These are phyloP conservation scores for Lentinula sp. DNA, from an alignment of 768 basidiomycete genomes.

Conservation along the genomic window DNA sequence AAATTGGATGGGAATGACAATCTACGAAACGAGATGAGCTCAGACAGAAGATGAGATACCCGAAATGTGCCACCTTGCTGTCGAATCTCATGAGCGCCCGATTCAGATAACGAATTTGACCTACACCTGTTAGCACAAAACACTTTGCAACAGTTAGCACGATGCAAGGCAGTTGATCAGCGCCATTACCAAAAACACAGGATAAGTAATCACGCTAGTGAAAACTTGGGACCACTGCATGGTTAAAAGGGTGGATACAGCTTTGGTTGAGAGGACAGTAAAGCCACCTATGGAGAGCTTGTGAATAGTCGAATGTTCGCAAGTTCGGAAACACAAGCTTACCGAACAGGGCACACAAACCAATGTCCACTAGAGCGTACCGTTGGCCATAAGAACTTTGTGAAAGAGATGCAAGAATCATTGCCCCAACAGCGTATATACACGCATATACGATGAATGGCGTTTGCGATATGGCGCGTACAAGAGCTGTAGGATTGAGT, in stretches of 20 bases:
- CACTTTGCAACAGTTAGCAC: constrained; percentile 35
- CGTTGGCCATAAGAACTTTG: constrained; percentile 53
- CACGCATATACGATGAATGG: constrained; percentile 73
- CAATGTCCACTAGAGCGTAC: constrained; percentile 82
- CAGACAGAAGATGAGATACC: background rate
- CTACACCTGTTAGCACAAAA: constrained; percentile 66
- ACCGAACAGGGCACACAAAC: constrained; percentile 84
- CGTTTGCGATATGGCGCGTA: constrained; percentile 62
- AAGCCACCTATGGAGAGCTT: constrained; percentile 63
- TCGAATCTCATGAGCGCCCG: constrained; percentile 91
- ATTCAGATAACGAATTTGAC: constrained; percentile 83
- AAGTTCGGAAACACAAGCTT: constrained; percentile 8
- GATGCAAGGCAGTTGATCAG: background rate
- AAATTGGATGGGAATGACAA: constrained; percentile 93
- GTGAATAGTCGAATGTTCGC: constrained; percentile 1
- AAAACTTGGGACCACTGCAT: constrained; percentile 74
- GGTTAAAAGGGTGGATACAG: constrained; percentile 80
- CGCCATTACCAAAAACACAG: constrained; percentile 56
- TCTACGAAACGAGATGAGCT: constrained; percentile 30
- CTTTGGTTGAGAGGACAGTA: constrained; percentile 92
- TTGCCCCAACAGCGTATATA: constrained; percentile 50
- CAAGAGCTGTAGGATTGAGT: constrained; percentile 60
- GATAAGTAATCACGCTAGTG: constrained; percentile 77
- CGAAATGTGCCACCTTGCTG: constrained; percentile 55
- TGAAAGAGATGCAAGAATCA: constrained; percentile 62